phyloP scores from a whole-genome alignment of 257 asterid species.

The Solanum dulcamara region DNA sequence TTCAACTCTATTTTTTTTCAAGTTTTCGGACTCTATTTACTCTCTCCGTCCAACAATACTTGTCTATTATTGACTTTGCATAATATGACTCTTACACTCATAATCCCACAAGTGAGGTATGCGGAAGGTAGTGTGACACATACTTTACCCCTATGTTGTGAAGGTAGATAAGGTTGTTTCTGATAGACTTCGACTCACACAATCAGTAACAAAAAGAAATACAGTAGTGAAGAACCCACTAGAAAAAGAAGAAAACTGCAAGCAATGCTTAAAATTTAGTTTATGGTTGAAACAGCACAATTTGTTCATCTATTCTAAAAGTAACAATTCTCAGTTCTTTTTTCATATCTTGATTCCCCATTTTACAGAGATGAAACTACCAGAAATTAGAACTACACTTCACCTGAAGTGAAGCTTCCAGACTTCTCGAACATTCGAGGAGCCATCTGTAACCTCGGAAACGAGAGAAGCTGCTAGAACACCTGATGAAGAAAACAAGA shows the following conservation, averaged over 20 bases:
- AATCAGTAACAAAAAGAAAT: not conserved
- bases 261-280: not conserved
- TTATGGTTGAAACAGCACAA: not conserved
- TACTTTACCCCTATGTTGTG: not conserved
- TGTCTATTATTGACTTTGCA: no score
- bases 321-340: not conserved
- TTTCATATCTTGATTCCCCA: not conserved
- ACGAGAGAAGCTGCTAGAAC: conserved; percentile 41
- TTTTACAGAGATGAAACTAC: not conserved
- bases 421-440: conserved; percentile 89
- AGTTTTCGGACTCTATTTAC: no score
- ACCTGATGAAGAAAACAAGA: conserved; percentile 28
- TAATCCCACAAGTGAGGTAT: no score
- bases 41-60: no score
- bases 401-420: conserved; percentile 68
- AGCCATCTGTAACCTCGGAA: conserved; percentile 81
- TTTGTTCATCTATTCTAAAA: not conserved
- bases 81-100: no score
- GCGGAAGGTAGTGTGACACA: not conserved
- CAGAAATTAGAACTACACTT: not conserved
- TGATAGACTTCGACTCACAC: not conserved
- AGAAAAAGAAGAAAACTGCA: not conserved
- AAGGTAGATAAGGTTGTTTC: no score
- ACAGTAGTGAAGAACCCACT: not conserved
- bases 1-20: not conserved